Evolutionary conservation across 208 protist species (phyloP).

Genomic region (Acanthamoeba quina): DNA sequence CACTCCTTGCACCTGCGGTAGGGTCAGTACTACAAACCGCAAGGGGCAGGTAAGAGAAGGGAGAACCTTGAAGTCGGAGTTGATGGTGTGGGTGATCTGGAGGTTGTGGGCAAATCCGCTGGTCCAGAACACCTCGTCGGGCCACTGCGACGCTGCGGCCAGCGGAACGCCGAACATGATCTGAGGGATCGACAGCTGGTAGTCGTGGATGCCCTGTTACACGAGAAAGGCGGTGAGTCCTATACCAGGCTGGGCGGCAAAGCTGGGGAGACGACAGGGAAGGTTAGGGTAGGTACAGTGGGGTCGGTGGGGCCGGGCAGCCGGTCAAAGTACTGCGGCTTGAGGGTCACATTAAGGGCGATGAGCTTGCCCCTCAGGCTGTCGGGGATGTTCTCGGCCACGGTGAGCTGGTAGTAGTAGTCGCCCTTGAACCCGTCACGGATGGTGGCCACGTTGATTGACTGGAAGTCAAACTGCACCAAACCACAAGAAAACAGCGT

Average conservation of each 20-base stretch:
- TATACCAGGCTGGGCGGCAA: no score
- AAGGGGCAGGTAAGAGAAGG: no score
- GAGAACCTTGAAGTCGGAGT: neutral
- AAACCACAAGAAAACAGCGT: no score
- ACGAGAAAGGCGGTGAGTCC: neutral
- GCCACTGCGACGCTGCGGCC: neutral
- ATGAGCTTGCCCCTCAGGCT: slow-evolving; percentile 44
- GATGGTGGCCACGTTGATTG: slow-evolving; percentile 81
- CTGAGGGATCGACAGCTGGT: slow-evolving; percentile 19
- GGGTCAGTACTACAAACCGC: no score
- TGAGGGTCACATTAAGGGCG: slow-evolving; percentile 64
- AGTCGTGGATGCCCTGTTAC: slow-evolving; percentile 18
- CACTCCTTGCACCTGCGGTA: neutral
- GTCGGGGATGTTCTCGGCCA: slow-evolving; percentile 68
- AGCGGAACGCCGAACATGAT: slow-evolving; percentile 69
- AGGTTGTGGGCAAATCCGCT: slow-evolving; percentile 62
- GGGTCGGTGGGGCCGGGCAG: slow-evolving; percentile 73
- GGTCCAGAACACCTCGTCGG: slow-evolving; percentile 62
- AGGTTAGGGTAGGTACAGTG: neutral
- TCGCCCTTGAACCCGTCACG: slow-evolving; percentile 82
- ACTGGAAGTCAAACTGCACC: slow-evolving; percentile 72
- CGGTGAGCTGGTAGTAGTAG: slow-evolving; percentile 79
- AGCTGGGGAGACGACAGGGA: neutral
- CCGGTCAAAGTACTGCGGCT: slow-evolving; percentile 66
- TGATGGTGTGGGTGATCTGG: slow-evolving; percentile 34